Conservation (phyloP, 1,284 basidiomycete genomes). For the Papiliotrema terrestris region DNA sequence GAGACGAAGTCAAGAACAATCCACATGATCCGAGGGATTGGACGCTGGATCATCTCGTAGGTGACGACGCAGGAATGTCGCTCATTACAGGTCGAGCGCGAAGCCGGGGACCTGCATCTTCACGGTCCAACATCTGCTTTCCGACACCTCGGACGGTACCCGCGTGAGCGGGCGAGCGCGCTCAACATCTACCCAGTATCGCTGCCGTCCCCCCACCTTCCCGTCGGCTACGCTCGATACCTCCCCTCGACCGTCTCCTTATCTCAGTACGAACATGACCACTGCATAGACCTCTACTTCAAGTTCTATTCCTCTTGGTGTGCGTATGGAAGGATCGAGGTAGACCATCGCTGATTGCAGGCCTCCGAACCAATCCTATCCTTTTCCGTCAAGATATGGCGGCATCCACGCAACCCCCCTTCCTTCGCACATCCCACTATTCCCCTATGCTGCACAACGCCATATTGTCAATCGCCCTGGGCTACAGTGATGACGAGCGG, state of each 20-base stretch:
- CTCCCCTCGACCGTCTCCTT: conserved; percentile 20
- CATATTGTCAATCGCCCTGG: conserved; percentile 58
- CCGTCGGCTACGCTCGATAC: conserved; percentile 15
- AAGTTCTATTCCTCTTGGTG: conserved; percentile 28
- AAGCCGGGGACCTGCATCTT: conserved; percentile 25
- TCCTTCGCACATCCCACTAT: conserved; percentile 56
- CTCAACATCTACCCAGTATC: conserved; percentile 2
- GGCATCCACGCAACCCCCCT: conserved; percentile 25
- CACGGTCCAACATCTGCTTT: conserved; percentile 31
- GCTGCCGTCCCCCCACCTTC: conserved; percentile 3
- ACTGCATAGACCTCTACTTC: conserved; percentile 24
- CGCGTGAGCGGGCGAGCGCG: background rate
- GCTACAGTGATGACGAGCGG: conserved; percentile 58
- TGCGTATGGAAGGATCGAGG: conserved; percentile 5
- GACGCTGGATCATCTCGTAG: conserved; percentile 21
- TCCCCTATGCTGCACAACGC: conserved; percentile 69
- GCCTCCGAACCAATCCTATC: conserved; percentile 21
- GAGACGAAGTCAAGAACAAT: background rate
- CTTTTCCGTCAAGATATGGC: conserved; percentile 23
- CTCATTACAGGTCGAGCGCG: conserved; percentile 18
- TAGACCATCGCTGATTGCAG: conserved; percentile 8
- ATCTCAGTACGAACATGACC: conserved; percentile 24
- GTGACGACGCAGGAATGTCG: background rate
- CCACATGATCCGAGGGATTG: conserved; percentile 11
- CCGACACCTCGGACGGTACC: conserved; percentile 21